A percentile compares a stretch with the other conserved stretches of the same genome.
phyloP scores from a whole-genome alignment of 805 yeast species.

The Komagataella pastoris region DNA sequence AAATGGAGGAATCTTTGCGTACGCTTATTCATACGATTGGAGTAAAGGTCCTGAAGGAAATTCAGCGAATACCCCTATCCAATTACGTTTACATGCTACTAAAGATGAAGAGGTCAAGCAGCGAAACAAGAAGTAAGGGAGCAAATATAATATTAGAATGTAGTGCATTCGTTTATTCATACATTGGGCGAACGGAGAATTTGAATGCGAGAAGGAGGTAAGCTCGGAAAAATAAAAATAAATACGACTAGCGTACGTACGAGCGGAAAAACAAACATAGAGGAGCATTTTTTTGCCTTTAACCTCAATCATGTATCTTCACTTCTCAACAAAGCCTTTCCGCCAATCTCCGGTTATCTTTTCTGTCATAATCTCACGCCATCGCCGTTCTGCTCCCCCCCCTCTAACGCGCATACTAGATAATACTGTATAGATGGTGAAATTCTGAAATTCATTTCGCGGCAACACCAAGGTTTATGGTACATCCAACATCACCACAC shows the following conservation, averaged over 20 bases:
- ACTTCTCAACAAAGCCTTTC: no score
- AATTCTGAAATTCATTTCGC: neutral
- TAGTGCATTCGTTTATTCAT: neutral
- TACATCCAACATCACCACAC: neutral
- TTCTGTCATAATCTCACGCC: no score
- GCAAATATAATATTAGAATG: neutral
- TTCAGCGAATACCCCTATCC: conserved; percentile 60
- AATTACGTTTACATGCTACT: conserved; percentile 71
- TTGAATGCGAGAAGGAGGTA: neutral
- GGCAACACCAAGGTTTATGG: neutral
- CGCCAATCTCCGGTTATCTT: no score
- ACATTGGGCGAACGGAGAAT: neutral
- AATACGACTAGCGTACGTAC: neutral
- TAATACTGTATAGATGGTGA: neutral
- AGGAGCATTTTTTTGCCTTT: no score
- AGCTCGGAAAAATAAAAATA: neutral
- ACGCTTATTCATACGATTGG: conserved; percentile 94
- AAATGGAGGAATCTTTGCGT: conserved; percentile 75
- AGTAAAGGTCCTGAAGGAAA: conserved; percentile 76
- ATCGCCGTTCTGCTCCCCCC: no score
- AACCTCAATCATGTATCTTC: no score
- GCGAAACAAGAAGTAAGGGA: conserved; percentile 16
- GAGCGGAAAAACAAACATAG: neutral
- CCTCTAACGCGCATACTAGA: no score
- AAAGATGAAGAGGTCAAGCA: conserved; percentile 78